A percentile compares a stretch with the other conserved stretches of the same genome.
Evolutionary conservation across 2,329 filamentous ascomycete genomes (phyloP).

Genomic region (Davidsoniella eucalypti): DNA sequence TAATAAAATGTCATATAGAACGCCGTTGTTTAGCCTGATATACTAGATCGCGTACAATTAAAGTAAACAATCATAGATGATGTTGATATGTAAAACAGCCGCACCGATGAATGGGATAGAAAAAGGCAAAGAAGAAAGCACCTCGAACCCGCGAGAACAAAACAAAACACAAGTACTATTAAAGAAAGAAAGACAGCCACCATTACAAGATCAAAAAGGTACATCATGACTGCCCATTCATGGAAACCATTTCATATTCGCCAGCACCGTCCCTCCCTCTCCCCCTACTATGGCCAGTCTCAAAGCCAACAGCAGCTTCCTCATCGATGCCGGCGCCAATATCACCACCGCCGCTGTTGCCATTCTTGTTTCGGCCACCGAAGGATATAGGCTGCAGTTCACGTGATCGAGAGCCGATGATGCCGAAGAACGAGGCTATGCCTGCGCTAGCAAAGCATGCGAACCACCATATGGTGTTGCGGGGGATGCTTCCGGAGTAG

Average conservation of each 20-base stretch:
- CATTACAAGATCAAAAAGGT: not conserved
- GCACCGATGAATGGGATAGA: not conserved
- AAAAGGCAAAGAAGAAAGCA: not conserved
- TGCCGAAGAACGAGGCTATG: constrained; percentile 43
- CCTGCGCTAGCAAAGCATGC: constrained; percentile 32
- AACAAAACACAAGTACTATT: not conserved
- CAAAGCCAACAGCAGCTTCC: constrained; percentile 29
- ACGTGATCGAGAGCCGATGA: constrained; percentile 83
- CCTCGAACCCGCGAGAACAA: constrained; percentile 4
- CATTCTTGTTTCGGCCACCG: constrained; percentile 36
- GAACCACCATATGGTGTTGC: constrained; percentile 75
- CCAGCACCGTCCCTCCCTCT: constrained; percentile 37
- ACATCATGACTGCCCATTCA: constrained; percentile 21
- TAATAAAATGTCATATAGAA: not conserved
- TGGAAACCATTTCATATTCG: constrained; percentile 50
- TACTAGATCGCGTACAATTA: not conserved
- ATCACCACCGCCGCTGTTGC: constrained; percentile 13
- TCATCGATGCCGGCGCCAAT: constrained; percentile 22
- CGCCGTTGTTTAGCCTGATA: not conserved
- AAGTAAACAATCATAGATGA: not conserved
- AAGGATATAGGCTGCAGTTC: constrained; percentile 83
- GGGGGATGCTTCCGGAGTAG: constrained; percentile 62
- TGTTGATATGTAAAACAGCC: too few relatives aligned
- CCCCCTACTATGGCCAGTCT: constrained; percentile 33
- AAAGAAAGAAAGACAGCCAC: not conserved